phyloP scores from a whole-genome alignment of 371 early-diverging fungal genomes.

The Mortierella sp. region DNA sequence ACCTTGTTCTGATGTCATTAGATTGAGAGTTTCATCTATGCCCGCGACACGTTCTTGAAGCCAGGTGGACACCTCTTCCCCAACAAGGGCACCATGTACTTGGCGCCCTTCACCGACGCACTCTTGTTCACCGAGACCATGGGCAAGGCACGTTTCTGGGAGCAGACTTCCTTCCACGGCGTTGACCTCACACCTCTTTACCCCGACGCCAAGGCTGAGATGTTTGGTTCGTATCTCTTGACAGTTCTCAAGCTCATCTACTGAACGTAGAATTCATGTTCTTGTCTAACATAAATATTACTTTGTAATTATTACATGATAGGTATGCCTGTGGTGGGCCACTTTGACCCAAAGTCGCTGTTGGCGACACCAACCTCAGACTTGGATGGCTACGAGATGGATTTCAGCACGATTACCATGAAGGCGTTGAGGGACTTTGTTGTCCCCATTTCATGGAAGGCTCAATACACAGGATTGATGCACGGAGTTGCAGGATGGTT shows the following conservation, averaged over 20 bases:
- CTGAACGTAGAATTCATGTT: neutral
- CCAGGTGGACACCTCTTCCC: slow-evolving; percentile 95
- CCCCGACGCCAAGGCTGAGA: slow-evolving; percentile 85
- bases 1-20: slow-evolving; percentile 27
- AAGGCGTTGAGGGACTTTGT: slow-evolving; percentile 83
- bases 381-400: slow-evolving; percentile 75
- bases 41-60: slow-evolving; percentile 92
- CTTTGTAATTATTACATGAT: neutral
- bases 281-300: neutral
- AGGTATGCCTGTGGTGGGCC: slow-evolving; percentile 93
- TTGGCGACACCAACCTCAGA: slow-evolving; percentile 73
- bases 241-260: neutral
- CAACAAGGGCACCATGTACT: slow-evolving; percentile 86
- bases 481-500: slow-evolving; percentile 99
- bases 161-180: slow-evolving; percentile 91
- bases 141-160: slow-evolving; percentile 92
- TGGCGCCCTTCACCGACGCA: slow-evolving; percentile 91
- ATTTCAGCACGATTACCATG: slow-evolving; percentile 87
- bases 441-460: slow-evolving; percentile 88
- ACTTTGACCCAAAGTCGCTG: slow-evolving; percentile 89
- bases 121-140: slow-evolving; percentile 93
- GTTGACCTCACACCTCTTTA: slow-evolving; percentile 91
- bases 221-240: slow-evolving; percentile 73
- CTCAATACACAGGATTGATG: slow-evolving; percentile 90
- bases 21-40: slow-evolving; percentile 86